A percentile compares a stretch with the other conserved stretches of the same genome.
Conservation (phyloP, 768 basidiomycete species). For the Nidula microcarpa region DNA sequence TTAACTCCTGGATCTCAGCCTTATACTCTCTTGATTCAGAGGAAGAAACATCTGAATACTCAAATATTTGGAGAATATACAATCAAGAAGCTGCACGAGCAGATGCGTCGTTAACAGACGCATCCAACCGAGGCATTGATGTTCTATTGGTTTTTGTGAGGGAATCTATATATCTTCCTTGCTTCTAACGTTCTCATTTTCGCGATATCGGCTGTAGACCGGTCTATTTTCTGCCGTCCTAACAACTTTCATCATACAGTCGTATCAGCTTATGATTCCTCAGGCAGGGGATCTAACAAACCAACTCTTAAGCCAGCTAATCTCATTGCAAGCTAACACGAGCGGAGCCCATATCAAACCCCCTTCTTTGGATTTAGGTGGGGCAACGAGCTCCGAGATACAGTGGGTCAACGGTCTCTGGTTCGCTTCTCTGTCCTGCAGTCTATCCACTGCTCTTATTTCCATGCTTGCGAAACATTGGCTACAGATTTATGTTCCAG, state of each 20-base stretch:
- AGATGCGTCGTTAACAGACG: constrained; percentile 31
- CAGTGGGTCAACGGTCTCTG: constrained; percentile 42
- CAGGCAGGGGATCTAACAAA: constrained; percentile 29
- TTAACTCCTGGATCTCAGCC: not conserved
- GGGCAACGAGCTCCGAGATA: constrained; percentile 17
- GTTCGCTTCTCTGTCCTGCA: constrained; percentile 40
- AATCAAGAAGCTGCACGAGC: constrained; percentile 33
- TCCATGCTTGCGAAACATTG: constrained; percentile 48
- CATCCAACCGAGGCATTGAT: constrained; percentile 39
- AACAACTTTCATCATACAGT: constrained; percentile 41
- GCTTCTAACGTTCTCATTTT: not conserved
- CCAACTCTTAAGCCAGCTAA: constrained; percentile 24
- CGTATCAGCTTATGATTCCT: constrained; percentile 33
- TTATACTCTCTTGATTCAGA: constrained; percentile 18
- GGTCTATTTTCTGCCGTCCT: constrained; percentile 41
- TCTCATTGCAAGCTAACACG: constrained; percentile 17
- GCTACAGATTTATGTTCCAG: constrained; percentile 29
- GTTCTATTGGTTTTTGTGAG: constrained; percentile 42
- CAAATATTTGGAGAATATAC: constrained; percentile 38
- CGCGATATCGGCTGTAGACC: constrained; percentile 20
- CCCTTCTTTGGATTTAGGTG: not conserved
- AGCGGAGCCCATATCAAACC: not conserved
- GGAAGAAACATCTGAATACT: constrained; percentile 27
- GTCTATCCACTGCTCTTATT: constrained; percentile 36
- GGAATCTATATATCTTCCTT: constrained; percentile 1